Percentiles rank a stretch among this genome's conserved stretches.
These are phyloP conservation scores for Trichoderma sp. DNA, from an alignment of 2,329 filamentous ascomycete species.

Conservation along the genomic window DNA sequence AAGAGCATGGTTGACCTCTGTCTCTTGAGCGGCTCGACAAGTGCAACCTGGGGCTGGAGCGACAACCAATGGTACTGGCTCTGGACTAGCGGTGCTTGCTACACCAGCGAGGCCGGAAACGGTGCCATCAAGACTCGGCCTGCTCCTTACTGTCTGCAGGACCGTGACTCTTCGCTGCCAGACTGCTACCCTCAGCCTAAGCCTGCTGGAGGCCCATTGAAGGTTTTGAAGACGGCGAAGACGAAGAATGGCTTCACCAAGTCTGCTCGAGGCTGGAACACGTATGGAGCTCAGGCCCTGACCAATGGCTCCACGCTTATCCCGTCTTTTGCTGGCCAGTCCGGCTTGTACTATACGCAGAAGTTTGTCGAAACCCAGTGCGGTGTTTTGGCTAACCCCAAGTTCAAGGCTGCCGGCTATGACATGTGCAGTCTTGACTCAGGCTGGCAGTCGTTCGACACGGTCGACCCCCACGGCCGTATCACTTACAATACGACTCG, in stretches of 20 bases:
- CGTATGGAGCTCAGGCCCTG: slow-evolving; percentile 6
- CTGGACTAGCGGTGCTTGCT: background rate
- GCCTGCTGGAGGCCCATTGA: background rate
- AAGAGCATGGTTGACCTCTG: slow-evolving; percentile 6
- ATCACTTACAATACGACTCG: slow-evolving; percentile 18
- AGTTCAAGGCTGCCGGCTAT: slow-evolving; percentile 16
- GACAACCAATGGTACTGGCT: slow-evolving; percentile 15
- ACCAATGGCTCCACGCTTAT: slow-evolving; percentile 1
- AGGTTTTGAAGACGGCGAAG: background rate
- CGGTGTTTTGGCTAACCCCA: slow-evolving; percentile 6
- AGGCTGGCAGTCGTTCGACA: slow-evolving; percentile 28
- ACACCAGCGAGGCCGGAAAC: background rate
- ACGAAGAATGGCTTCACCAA: background rate
- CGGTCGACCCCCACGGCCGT: slow-evolving; percentile 13
- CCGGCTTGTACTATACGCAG: slow-evolving; percentile 12
- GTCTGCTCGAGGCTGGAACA: slow-evolving; percentile 16
- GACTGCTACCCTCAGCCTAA: slow-evolving; percentile 8
- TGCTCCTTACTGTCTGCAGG: slow-evolving; percentile 8
- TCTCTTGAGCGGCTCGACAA: background rate
- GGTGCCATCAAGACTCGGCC: slow-evolving; percentile 6
- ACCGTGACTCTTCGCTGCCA: background rate
- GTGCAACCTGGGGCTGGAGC: background rate
- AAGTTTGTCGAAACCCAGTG: slow-evolving; percentile 19
- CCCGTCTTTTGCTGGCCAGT: slow-evolving; percentile 16
- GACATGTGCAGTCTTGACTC: slow-evolving; percentile 24